Evolutionary conservation across 2,329 filamentous ascomycete genomes (phyloP).

Genomic region (Sporothrix brasiliensis): DNA sequence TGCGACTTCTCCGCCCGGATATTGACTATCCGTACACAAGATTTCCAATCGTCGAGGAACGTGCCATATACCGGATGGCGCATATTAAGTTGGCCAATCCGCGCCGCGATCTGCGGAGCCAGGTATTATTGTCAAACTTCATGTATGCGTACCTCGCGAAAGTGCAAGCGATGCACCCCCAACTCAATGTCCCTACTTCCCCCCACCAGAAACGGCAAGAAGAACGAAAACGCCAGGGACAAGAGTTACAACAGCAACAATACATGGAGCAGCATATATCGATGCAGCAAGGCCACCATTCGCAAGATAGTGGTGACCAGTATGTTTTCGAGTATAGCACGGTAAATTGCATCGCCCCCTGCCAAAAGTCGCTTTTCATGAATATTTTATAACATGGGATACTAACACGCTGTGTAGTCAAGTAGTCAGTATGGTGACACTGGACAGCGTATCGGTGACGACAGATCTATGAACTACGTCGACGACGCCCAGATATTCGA

Average conservation of each 20-base stretch:
- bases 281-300: constrained; percentile 35
- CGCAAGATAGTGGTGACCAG: constrained; percentile 38
- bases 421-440: constrained; percentile 42
- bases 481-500: constrained; percentile 45
- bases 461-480: constrained; percentile 39
- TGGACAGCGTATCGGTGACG: constrained; percentile 36
- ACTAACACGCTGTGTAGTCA: constrained; percentile 27
- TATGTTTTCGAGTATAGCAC: constrained; percentile 46
- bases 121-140: constrained; percentile 96
- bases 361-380: neutral
- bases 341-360: constrained; percentile 37
- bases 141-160: constrained; percentile 99
- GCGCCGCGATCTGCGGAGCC: constrained; percentile 84
- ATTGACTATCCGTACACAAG: constrained; percentile 95
- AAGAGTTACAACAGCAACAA: constrained; percentile 47
- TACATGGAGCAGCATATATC: constrained; percentile 37
- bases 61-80: constrained; percentile 97
- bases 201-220: constrained; percentile 55
- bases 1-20: constrained; percentile 75
- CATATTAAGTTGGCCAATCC: constrained; percentile 99
- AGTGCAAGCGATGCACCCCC: constrained; percentile 97
- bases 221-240: constrained; percentile 54
- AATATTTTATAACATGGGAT: neutral
- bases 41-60: constrained; percentile 92
- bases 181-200: constrained; percentile 86